Percentiles rank a stretch among this genome's conserved stretches.
These are phyloP conservation scores for Taphrina sp. DNA, from an alignment of 1,139 yeast species.

Conservation along the genomic window DNA sequence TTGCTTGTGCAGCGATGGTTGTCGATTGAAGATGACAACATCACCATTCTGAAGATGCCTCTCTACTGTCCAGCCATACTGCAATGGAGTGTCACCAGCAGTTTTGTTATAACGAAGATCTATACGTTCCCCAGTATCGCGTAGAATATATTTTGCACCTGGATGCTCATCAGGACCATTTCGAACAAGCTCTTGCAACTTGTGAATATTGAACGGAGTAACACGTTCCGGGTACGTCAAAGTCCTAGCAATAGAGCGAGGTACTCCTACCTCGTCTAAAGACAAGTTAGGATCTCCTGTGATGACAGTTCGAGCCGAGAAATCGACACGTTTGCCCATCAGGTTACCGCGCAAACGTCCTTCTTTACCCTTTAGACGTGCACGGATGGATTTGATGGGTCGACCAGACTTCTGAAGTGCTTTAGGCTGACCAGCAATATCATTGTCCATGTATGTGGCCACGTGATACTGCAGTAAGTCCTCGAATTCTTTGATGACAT, in stretches of 20 bases:
- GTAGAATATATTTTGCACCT: conserved; percentile 96
- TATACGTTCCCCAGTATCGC: conserved; percentile 98
- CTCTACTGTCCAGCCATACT: conserved; percentile 98
- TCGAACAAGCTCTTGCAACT: conserved; percentile 85
- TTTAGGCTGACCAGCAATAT: conserved; percentile 99
- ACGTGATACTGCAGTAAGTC: conserved; percentile 93
- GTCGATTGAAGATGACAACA: conserved; percentile 97
- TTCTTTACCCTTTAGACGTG: conserved; percentile 98
- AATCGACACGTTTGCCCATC: conserved; percentile 99
- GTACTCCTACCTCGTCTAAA: conserved; percentile 98
- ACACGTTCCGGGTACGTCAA: conserved; percentile 95
- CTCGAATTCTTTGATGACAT: conserved; percentile 94
- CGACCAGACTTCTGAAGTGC: conserved; percentile 98
- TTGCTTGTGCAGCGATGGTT: conserved; percentile 89
- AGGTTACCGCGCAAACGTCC: conserved; percentile 97
- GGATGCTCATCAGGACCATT: conserved; percentile 99
- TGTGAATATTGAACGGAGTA: conserved; percentile 93
- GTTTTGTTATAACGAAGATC: conserved; percentile 95
- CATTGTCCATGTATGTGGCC: conserved; percentile 99
- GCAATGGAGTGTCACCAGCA: conserved; percentile 96
- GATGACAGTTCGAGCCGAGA: conserved; percentile 97
- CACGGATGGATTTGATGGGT: conserved; percentile 97
- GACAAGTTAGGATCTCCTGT: conserved; percentile 99
- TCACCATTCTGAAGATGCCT: conserved; percentile 97
- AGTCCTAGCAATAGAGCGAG: conserved; percentile 92